A percentile compares a stretch with the other conserved stretches of the same genome.
phyloP scores from a whole-genome alignment of 768 basidiomycete genomes.

The Boletus vinaceobasis region DNA sequence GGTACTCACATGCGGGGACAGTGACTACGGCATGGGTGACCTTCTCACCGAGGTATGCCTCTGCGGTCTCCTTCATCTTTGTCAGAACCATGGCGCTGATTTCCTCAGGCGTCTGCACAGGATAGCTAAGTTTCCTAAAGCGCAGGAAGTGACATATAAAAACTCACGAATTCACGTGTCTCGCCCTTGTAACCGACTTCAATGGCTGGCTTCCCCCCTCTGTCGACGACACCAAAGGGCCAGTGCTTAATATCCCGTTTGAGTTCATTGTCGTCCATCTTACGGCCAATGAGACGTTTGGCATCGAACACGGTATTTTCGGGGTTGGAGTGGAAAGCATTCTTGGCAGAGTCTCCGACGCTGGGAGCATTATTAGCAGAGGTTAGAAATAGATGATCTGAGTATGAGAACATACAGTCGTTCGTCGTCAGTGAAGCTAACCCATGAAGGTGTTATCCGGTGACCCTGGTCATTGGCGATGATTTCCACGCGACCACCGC shows the following conservation, averaged over 20 bases:
- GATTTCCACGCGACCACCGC: constrained; percentile 82
- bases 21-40: constrained; percentile 98
- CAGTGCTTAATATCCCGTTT: constrained; percentile 86
- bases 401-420: constrained; percentile 42
- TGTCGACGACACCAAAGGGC: constrained; percentile 82
- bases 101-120: constrained; percentile 81
- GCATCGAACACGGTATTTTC: constrained; percentile 95
- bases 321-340: constrained; percentile 90
- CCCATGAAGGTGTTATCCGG: constrained; percentile 89
- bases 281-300: constrained; percentile 91
- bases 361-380: constrained; percentile 8
- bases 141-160: neutral
- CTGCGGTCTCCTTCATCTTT: constrained; percentile 99
- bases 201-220: constrained; percentile 76
- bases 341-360: constrained; percentile 96
- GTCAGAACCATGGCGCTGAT: constrained; percentile 91
- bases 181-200: constrained; percentile 78
- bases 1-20: constrained; percentile 83
- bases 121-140: neutral
- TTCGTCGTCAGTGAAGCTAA: constrained; percentile 76
- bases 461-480: constrained; percentile 89
- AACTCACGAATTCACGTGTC: constrained; percentile 75
- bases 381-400: too few species aligned
- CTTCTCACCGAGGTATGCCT: constrained; percentile 93
- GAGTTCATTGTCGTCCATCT: constrained; percentile 76